A percentile compares a stretch with the other conserved stretches of the same genome.
These are phyloP conservation scores for Auriscalpium vulgare DNA, from an alignment of 768 basidiomycete genomes.

Conservation along the genomic window DNA sequence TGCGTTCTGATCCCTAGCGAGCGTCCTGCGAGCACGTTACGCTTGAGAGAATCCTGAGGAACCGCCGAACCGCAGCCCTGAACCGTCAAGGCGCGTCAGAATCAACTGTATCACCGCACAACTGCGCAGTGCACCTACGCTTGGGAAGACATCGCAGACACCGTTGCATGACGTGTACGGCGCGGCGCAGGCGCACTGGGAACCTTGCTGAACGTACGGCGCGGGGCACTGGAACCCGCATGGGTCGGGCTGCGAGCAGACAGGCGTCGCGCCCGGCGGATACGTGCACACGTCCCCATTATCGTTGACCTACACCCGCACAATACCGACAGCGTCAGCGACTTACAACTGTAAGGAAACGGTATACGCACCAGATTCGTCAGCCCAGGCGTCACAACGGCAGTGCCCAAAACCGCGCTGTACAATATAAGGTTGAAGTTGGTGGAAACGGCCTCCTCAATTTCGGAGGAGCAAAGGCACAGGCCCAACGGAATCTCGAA, in stretches of 20 bases:
- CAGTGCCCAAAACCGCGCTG: background rate
- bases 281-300: conserved; percentile 26
- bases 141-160: conserved; percentile 21
- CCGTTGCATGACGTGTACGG: conserved; percentile 34
- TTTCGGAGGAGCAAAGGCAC: conserved; percentile 32
- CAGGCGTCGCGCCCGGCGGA: conserved; percentile 25
- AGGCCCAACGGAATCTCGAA: conserved; percentile 16
- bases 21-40: background rate
- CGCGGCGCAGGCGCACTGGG: conserved; percentile 29
- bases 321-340: conserved; percentile 16
- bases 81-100: background rate
- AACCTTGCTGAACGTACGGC: conserved; percentile 20
- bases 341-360: background rate
- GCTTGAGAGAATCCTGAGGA: conserved; percentile 18
- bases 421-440: conserved; percentile 4
- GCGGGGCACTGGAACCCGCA: conserved; percentile 29
- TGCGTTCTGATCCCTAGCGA: conserved; percentile 20
- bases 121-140: conserved; percentile 5
- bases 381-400: conserved; percentile 4
- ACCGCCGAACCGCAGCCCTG: conserved; percentile 35
- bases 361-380: conserved; percentile 18
- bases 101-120: background rate
- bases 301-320: conserved; percentile 24
- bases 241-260: conserved; percentile 26
- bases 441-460: conserved; percentile 8